Percentiles rank a stretch among this genome's conserved stretches.
These are phyloP conservation scores for Hippophae gyantsensis DNA, from an alignment of 306 rosid species.

Conservation along the genomic window DNA sequence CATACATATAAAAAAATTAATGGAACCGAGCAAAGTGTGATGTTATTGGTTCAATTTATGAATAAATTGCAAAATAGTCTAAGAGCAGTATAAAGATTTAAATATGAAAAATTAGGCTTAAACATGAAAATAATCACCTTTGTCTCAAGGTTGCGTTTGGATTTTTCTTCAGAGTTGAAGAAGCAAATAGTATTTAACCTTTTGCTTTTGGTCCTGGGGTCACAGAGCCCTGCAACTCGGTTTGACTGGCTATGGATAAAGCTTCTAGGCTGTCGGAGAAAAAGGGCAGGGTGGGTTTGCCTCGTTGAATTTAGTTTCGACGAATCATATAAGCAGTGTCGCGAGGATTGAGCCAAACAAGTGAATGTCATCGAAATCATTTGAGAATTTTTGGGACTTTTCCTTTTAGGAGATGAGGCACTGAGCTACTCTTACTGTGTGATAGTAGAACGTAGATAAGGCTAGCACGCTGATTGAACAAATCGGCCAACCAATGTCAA, in stretches of 20 bases:
- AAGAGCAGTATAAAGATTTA: neutral
- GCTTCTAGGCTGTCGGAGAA: conserved; percentile 21
- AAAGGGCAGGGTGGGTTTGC: conserved; percentile 20
- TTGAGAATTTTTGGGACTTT: neutral
- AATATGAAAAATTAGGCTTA: neutral
- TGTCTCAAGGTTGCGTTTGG: conserved; percentile 29
- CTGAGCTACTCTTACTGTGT: too few relatives aligned
- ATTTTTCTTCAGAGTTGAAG: conserved; percentile 39
- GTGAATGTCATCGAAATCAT: conserved; percentile 21
- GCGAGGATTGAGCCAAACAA: conserved; percentile 25
- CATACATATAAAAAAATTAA: neutral
- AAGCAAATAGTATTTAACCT: conserved; percentile 34
- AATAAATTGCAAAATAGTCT: neutral
- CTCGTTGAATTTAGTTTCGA: conserved; percentile 19
- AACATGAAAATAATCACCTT: conserved; percentile 31
- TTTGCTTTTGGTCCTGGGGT: conserved; percentile 8
- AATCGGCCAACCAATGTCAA: too few relatives aligned
- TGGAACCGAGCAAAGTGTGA: neutral
- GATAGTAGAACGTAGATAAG: too few relatives aligned
- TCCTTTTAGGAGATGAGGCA: too few relatives aligned
- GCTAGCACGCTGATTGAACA: too few relatives aligned
- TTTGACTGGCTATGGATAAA: conserved; percentile 8
- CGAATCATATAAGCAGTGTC: conserved; percentile 22
- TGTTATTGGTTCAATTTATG: neutral
- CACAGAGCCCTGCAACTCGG: conserved; percentile 3